phyloP scores from a whole-genome alignment of 2,329 filamentous ascomycete species.

The Chaetothyriales sp. region DNA sequence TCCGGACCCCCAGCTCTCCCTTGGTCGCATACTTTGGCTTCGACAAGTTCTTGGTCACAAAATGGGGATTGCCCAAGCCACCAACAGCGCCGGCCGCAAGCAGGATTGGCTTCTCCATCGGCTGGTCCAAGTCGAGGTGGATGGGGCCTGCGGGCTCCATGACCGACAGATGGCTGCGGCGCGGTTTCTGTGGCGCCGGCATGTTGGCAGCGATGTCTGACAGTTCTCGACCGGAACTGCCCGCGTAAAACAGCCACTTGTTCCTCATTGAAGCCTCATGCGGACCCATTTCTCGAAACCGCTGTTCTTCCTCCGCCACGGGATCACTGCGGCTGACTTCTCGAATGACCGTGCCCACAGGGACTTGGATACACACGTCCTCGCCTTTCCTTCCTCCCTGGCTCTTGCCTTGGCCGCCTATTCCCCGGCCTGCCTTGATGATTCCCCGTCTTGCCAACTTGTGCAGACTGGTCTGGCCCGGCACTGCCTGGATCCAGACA shows the following conservation, averaged over 20 bases:
- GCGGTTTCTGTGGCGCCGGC: constrained; percentile 32
- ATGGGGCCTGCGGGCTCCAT: constrained; percentile 61
- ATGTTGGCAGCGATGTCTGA: constrained; percentile 7
- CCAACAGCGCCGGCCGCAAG: constrained; percentile 78
- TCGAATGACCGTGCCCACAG: constrained; percentile 77
- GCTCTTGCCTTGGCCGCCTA: constrained; percentile 33
- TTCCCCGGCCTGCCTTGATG: constrained; percentile 30
- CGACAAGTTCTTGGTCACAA: constrained; percentile 57
- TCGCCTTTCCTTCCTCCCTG: constrained; percentile 60
- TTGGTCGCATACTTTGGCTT: constrained; percentile 78
- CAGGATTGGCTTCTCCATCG: constrained; percentile 69
- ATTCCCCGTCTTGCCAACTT: constrained; percentile 69
- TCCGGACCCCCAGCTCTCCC: constrained; percentile 61
- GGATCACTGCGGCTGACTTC: constrained; percentile 71
- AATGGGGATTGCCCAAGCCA: constrained; percentile 86
- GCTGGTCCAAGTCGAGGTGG: constrained; percentile 54
- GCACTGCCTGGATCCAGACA: constrained; percentile 84
- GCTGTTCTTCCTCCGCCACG: constrained; percentile 48
- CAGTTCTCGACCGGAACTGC: constrained; percentile 30
- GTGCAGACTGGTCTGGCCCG: constrained; percentile 81
- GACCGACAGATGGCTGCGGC: constrained; percentile 43
- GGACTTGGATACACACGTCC: constrained; percentile 77
- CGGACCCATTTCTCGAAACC: constrained; percentile 23
- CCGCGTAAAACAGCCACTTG: constrained; percentile 79
- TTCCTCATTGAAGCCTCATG: constrained; percentile 31